Evolutionary conservation across 371 early-diverging fungal species (phyloP).

Genomic region (Gilbertella persicaria): DNA sequence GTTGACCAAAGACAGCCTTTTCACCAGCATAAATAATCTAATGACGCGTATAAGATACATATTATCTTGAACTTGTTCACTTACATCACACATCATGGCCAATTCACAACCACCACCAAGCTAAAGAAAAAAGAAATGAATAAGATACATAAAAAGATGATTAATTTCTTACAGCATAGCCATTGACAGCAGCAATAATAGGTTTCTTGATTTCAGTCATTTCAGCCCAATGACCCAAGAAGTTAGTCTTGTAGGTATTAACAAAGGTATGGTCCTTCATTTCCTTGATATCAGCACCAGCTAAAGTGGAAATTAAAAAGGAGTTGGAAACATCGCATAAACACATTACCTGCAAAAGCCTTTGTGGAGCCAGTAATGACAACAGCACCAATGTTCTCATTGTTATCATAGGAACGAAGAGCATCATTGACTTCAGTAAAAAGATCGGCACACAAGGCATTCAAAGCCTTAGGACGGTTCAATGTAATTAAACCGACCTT

Average conservation of each 20-base stretch:
- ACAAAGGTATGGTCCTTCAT: conserved; percentile 89
- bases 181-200: conserved; percentile 96
- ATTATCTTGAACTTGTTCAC: neutral
- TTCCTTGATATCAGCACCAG: conserved; percentile 99
- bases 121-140: conserved; percentile 32
- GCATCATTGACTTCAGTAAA: conserved; percentile 92
- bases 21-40: conserved; percentile 98
- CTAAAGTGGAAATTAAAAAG: conserved; percentile 40
- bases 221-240: conserved; percentile 93
- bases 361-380: conserved; percentile 95
- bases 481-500: conserved; percentile 89
- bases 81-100: conserved; percentile 95
- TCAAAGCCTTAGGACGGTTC: conserved; percentile 95
- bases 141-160: neutral
- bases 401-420: conserved; percentile 77
- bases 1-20: conserved; percentile 96
- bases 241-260: conserved; percentile 87
- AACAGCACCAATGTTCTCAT: conserved; percentile 84
- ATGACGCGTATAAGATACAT: neutral
- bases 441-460: conserved; percentile 93
- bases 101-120: conserved; percentile 98
- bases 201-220: conserved; percentile 93
- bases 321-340: neutral
- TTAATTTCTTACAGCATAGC: conserved; percentile 82
- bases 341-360: conserved; percentile 86